Base-by-base conservation (phyloP, 805 yeast species). In the Lipomyces sp. region DNA sequence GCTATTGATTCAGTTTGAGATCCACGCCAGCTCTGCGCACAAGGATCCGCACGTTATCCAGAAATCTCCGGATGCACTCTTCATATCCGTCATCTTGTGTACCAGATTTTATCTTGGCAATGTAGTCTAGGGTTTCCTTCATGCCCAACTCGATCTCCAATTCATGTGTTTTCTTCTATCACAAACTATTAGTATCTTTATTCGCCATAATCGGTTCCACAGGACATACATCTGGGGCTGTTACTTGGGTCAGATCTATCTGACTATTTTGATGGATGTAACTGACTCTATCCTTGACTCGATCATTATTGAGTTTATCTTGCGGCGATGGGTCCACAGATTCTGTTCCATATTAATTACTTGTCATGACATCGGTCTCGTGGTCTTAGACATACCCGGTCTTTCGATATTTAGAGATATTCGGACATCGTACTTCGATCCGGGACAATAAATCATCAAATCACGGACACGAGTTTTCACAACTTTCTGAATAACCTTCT, bases 21-120 rank as follows among this genome's bases (percentile, higher is more conserved):
- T 67, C 69, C n/a, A 60, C 15, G 2, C 69, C 71, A 6, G 67
- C 71, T 13, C 70, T 48, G n/a, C 71, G 63, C 15, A 68, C 71
- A 39, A 68, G 50, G 33, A 68, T 60, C 45, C 71, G 62, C 45
- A 66, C 71, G 39, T 68, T 65, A 29, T 68, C 67, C 53, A 68
- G 29, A 59, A 62, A 68, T 51, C 57, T 24, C 32, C 61, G 54
- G n/a, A 68, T 57, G 7, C 67, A 56, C 13, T 60, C 65, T 33
- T 68, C 69, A 42, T 45, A 66, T 13, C 42, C 54, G 29, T 67
- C 64, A 35, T 66, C 65, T 18, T 33, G 45, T 4, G 29, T 42
- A 11, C 66, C 64, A 35, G 56, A 33, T 34, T 59, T 57, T 34
- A 68, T 55, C 11, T 13, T 34, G 8, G 32, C 35, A 11, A 68